Conservation (phyloP, 1,284 basidiomycete species). For the Hymenochaete sp. region DNA sequence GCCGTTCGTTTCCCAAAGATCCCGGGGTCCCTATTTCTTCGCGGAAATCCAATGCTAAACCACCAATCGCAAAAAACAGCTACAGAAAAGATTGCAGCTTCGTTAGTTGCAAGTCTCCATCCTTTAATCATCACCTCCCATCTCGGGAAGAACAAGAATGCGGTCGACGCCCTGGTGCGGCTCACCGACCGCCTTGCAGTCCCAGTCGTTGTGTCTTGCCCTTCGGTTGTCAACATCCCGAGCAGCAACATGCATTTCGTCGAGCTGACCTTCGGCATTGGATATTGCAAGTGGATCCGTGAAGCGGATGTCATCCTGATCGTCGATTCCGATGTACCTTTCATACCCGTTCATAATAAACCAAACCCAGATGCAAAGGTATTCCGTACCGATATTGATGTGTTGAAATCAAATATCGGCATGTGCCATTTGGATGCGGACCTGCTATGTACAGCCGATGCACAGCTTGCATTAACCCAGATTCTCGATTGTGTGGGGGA, state of each 20-base stretch:
- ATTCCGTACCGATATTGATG: constrained; percentile 57
- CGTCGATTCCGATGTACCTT: constrained; percentile 57
- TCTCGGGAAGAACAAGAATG: constrained; percentile 46
- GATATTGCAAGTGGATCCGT: constrained; percentile 37
- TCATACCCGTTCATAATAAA: constrained; percentile 45
- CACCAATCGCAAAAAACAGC: constrained; percentile 25
- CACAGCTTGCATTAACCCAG: constrained; percentile 43
- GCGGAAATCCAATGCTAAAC: constrained; percentile 4
- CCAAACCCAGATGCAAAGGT: constrained; percentile 39
- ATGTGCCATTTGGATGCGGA: constrained; percentile 51
- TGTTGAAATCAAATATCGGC: constrained; percentile 45
- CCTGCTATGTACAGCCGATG: constrained; percentile 48
- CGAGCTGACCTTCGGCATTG: constrained; percentile 39
- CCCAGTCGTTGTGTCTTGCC: constrained; percentile 46
- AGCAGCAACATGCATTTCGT: constrained; percentile 47
- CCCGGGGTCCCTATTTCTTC: background rate
- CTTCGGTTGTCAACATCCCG: constrained; percentile 45
- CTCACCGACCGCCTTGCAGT: constrained; percentile 46
- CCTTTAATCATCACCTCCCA: constrained; percentile 60
- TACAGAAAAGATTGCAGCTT: constrained; percentile 35
- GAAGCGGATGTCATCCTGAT: constrained; percentile 55
- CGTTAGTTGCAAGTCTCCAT: constrained; percentile 40
- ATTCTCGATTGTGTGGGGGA: constrained; percentile 30
- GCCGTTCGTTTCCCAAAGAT: background rate
- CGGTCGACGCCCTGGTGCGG: constrained; percentile 38